A percentile compares a stretch with the other conserved stretches of the same genome.
phyloP scores from a whole-genome alignment of 129 eudicot genomes.

The Lactuca saligna region DNA sequence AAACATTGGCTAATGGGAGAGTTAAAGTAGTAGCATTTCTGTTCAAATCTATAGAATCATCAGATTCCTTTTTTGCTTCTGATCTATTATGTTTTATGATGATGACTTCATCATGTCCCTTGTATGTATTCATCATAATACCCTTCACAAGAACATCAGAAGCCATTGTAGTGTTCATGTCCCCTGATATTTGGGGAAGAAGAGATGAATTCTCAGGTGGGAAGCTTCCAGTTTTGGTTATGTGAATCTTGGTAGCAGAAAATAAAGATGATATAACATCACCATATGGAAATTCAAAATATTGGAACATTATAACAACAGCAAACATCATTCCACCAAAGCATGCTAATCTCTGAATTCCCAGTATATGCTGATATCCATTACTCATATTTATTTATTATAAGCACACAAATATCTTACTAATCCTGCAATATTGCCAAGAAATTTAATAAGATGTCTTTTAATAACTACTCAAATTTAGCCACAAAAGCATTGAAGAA shows the following conservation, averaged over 20 bases:
- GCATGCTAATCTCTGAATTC: conserved; percentile 29
- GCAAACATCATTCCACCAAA: conserved; percentile 39
- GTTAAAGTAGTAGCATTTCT: neutral
- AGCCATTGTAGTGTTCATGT: neutral
- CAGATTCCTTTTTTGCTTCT: neutral
- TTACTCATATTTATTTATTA: conserved; percentile 29
- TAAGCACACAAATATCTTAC: neutral
- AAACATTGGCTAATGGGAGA: conserved; percentile 8
- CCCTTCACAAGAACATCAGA: neutral
- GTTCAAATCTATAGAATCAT: neutral
- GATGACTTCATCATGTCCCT: neutral
- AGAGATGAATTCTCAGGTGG: conserved; percentile 6
- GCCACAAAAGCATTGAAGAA: conserved; percentile 11
- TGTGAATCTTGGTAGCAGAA: conserved; percentile 30
- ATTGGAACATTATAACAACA: conserved; percentile 24
- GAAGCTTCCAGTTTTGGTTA: conserved; percentile 6
- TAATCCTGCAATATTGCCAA: conserved; percentile 27
- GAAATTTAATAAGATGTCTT: neutral
- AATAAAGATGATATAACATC: conserved; percentile 37
- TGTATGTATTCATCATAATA: neutral
- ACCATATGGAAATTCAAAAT: conserved; percentile 51
- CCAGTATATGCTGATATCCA: conserved; percentile 24
- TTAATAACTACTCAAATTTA: neutral
- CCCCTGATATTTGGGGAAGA: neutral
- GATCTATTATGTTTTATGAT: neutral